Evolutionary conservation across 352 stramenopile genomes (phyloP).

Genomic region (Phytophthora nicotianae): DNA sequence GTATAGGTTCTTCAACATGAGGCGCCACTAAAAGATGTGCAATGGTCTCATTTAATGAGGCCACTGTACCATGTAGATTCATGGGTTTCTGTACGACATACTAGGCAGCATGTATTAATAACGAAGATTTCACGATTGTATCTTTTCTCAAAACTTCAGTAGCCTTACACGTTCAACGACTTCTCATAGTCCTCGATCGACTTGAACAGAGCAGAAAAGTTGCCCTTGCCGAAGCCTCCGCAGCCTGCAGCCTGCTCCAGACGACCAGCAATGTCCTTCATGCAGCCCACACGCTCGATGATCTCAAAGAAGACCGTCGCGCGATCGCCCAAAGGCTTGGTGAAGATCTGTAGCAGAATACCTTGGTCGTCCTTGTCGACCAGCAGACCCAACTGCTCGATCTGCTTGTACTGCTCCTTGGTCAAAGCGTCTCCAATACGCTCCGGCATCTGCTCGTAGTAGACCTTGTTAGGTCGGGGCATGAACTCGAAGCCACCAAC

Average conservation of each 20-base stretch:
- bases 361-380: constrained; percentile 96
- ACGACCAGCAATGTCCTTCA: constrained; percentile 66
- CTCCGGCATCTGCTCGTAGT: constrained; percentile 91
- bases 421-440: constrained; percentile 84
- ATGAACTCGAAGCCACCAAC: constrained; percentile 87
- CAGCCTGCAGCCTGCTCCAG: constrained; percentile 84
- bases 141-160: neutral
- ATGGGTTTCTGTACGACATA: no score
- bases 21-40: no score
- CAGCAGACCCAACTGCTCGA: constrained; percentile 93
- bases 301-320: constrained; percentile 93
- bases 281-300: constrained; percentile 93
- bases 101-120: no score
- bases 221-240: constrained; percentile 92
- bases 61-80: no score
- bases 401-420: constrained; percentile 88
- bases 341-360: constrained; percentile 94
- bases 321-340: constrained; percentile 85
- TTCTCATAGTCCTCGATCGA: constrained; percentile 92
- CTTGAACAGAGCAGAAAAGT: constrained; percentile 93
- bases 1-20: no score
- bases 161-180: constrained; percentile 74
- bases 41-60: no score
- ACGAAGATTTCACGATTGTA: neutral
- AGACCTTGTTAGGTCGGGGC: constrained; percentile 81